Conservation (phyloP, 208 protist genomes). For the Trypanosoma melophagium region DNA sequence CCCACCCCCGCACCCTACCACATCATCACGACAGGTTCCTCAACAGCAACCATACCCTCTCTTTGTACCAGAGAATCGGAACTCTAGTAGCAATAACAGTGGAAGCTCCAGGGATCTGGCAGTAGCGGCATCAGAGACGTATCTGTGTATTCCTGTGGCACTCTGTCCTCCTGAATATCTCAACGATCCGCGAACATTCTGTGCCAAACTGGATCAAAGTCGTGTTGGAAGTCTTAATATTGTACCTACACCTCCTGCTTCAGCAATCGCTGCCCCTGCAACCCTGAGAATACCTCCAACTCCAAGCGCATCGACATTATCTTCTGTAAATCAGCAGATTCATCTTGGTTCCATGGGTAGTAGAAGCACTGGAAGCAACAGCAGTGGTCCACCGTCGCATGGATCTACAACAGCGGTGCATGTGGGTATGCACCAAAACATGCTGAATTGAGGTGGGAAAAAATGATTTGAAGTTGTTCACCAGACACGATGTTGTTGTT, state of each 20-base stretch:
- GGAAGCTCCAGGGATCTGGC: too few relatives aligned
- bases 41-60: not conserved
- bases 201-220: constrained; percentile 43
- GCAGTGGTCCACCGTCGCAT: constrained; percentile 5
- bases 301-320: constrained; percentile 1
- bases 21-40: not conserved
- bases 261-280: constrained; percentile 12
- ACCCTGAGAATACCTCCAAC: not conserved
- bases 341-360: not conserved
- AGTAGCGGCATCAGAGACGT: constrained; percentile 34
- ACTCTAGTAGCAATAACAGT: not conserved
- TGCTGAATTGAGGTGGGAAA: not conserved
- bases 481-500: too few relatives aligned
- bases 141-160: constrained; percentile 60
- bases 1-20: constrained; percentile 4
- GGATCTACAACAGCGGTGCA: constrained; percentile 21
- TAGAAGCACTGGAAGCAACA: constrained; percentile 3
- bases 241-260: constrained; percentile 21
- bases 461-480: too few relatives aligned
- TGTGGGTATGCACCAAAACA: not conserved
- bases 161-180: constrained; percentile 56
- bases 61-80: not conserved
- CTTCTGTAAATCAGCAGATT: not conserved
- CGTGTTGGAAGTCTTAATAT: constrained; percentile 41
- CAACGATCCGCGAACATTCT: constrained; percentile 61